Base-by-base conservation (phyloP, 306 rosid genomes). In the Sechiopsis laciniata region DNA sequence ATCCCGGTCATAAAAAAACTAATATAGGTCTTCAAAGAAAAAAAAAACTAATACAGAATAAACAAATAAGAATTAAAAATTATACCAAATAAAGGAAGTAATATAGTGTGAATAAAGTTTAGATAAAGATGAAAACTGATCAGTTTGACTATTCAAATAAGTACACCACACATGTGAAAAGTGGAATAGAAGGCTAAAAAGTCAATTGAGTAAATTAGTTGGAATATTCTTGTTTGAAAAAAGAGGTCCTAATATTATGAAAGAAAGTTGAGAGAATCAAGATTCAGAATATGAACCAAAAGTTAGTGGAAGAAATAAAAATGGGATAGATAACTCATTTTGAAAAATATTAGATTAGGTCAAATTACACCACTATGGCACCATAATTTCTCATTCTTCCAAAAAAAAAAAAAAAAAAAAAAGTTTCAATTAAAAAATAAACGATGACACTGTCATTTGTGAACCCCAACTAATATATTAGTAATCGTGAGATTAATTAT, bases 91-190 rank as follows among this genome's bases (percentile, higher is more conserved):
- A 58, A 22, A 11, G 63, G 0, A 16, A 24, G 45, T 60, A 26
- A 26, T 26, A 7, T 2, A 26, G 19, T 61, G 19, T 26, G 10
- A 60, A 26, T 56, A 29, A 61, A 61, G 0, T 61, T 26, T 26
- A 26, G 29, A 26, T 6, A 61, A 65, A 60, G 17, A 24, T 60
- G 71, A 65, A 7, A 2, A 65, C 10, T 10, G 22, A 58, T 21
- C 48, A 65, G n/a, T 65, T 65, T 65, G 53, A 37, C 29, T 65
- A 42, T 42, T 65, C 53, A 65, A 65, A 42, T 16, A 9, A 8
- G 14, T 64, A n/a, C 3, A 64, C 26, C 24, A 64, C 53, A 37
- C n/a, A 4, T 65, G 71, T 37, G 71, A 65, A 19, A 4, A 40
- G 71, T 37, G 71, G 40, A 19, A 65, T 65, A 42, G 11, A 0